Conservation (phyloP, 192 early-diverging fungal genomes). For the Phycomyces blakesleeanus region DNA sequence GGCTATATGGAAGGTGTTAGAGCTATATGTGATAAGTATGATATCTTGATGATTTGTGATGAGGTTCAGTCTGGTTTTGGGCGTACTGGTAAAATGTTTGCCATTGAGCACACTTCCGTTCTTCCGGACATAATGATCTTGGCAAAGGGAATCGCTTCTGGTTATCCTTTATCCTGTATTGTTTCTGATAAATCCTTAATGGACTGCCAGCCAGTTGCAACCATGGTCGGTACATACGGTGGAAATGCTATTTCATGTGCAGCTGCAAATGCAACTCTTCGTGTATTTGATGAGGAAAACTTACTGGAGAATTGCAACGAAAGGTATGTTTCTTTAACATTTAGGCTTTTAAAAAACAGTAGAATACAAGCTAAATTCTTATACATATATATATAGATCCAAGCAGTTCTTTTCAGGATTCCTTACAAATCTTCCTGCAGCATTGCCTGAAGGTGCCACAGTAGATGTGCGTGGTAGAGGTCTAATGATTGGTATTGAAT, state of each 20-base stretch:
- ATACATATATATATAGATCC: conserved; percentile 19
- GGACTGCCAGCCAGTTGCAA: conserved; percentile 33
- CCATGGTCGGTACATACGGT: conserved; percentile 36
- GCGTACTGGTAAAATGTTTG: conserved; percentile 42
- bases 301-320: conserved; percentile 30
- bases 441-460: conserved; percentile 13
- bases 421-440: conserved; percentile 12
- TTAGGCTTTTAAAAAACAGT: not conserved
- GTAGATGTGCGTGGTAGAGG: conserved; percentile 40
- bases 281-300: conserved; percentile 36
- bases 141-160: conserved; percentile 41
- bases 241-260: conserved; percentile 38
- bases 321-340: conserved; percentile 5
- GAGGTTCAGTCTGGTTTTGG: conserved; percentile 42
- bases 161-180: conserved; percentile 41
- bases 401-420: conserved; percentile 25
- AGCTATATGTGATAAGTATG: conserved; percentile 35
- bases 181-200: conserved; percentile 33
- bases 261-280: conserved; percentile 34
- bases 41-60: conserved; percentile 37
- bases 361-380: not conserved
- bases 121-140: conserved; percentile 39
- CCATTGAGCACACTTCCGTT: conserved; percentile 31
- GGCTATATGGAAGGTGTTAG: conserved; percentile 20
- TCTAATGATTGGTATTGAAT: conserved; percentile 42